Evolutionary conservation across 345 rosid genomes (phyloP).

Genomic region (Eucalyptus curtisii): DNA sequence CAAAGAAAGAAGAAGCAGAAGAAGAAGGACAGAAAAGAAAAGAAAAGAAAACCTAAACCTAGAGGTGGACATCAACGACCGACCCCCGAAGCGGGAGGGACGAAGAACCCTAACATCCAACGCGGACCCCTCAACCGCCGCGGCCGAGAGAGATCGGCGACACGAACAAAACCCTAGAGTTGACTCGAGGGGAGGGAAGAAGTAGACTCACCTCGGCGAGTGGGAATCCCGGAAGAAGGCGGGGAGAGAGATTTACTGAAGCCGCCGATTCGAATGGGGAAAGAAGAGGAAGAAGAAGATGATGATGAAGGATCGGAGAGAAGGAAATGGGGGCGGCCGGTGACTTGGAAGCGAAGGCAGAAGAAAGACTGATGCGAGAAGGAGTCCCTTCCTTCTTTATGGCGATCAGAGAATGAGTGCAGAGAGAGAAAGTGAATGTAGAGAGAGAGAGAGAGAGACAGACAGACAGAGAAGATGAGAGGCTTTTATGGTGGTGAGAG

Average conservation of each 20-base stretch:
- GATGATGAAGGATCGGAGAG: not conserved
- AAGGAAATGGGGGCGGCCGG: not conserved
- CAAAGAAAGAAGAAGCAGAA: not conserved
- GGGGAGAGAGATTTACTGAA: not conserved
- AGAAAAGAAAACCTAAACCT: not conserved
- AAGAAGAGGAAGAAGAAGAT: not conserved
- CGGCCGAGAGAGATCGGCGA: not conserved
- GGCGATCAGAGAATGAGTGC: not conserved
- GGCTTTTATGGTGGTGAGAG: conserved; percentile 5
- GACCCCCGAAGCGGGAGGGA: not conserved
- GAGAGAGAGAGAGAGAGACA: not conserved
- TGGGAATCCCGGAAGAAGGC: not conserved
- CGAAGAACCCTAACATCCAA: not conserved
- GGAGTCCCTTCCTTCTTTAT: not conserved
- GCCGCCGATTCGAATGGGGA: not conserved
- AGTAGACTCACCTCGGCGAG: not conserved
- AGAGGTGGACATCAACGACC: not conserved
- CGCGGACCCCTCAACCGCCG: not conserved
- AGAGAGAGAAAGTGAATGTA: not conserved
- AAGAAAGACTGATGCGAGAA: not conserved
- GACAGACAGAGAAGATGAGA: not conserved
- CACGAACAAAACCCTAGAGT: conserved; percentile 18
- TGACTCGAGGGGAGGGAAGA: not conserved
- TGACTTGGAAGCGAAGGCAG: not conserved
- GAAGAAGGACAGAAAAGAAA: not conserved